Conservation (phyloP, 2,329 filamentous ascomycete genomes). For the Aspergillus sp. region DNA sequence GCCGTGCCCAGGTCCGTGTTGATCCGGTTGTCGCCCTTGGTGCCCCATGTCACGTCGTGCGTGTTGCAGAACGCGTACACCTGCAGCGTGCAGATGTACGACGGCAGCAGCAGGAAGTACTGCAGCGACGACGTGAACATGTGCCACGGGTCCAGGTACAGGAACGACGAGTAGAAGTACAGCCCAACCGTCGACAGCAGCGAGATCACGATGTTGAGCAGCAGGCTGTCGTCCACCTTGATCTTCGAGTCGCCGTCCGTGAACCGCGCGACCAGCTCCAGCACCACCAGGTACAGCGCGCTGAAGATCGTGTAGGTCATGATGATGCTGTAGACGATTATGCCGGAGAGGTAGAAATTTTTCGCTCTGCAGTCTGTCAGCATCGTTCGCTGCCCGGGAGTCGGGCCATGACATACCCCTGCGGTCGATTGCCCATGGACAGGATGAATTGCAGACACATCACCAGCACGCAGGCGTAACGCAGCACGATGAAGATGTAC, state of each 20-base stretch:
- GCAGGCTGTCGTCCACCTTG: slow-evolving; percentile 71
- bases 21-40: slow-evolving; percentile 94
- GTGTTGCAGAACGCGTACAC: slow-evolving; percentile 99
- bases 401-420: slow-evolving; percentile 52
- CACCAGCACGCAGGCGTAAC: slow-evolving; percentile 75
- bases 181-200: slow-evolving; percentile 81
- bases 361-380: slow-evolving; percentile 47
- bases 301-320: slow-evolving; percentile 95
- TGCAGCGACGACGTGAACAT: slow-evolving; percentile 88
- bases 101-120: slow-evolving; percentile 86
- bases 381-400: too few species aligned
- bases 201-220: slow-evolving; percentile 89
- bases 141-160: slow-evolving; percentile 98
- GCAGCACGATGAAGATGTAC: slow-evolving; percentile 75
- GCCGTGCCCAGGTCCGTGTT: slow-evolving; percentile 87
- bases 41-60: slow-evolving; percentile 97
- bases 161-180: slow-evolving; percentile 91
- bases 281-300: slow-evolving; percentile 75
- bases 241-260: slow-evolving; percentile 38
- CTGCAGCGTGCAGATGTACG: slow-evolving; percentile 93
- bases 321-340: slow-evolving; percentile 85
- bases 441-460: slow-evolving; percentile 95
- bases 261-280: slow-evolving; percentile 54
- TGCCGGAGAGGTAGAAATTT: slow-evolving; percentile 76
- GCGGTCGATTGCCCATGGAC: slow-evolving; percentile 89